phyloP scores from a whole-genome alignment of 192 early-diverging fungal genomes.

The Diversispora eburnea region DNA sequence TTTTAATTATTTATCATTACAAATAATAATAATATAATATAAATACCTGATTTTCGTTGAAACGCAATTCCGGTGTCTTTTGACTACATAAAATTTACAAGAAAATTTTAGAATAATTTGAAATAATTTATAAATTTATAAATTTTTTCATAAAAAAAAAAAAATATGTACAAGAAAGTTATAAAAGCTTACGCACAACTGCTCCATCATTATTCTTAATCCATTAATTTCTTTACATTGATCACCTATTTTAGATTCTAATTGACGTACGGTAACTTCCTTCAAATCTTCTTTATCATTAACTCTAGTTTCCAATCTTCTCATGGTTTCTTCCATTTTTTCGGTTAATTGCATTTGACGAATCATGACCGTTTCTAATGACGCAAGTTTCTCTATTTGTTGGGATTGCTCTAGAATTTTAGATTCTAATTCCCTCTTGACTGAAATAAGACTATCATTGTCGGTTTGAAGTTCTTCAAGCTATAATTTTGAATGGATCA shows the following conservation, averaged over 20 bases:
- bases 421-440: not conserved
- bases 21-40: too few species aligned
- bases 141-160: not conserved
- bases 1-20: too few species aligned
- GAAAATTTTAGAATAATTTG: not conserved
- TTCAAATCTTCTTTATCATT: slow-evolving; percentile 15
- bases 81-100: too few species aligned
- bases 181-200: slow-evolving; percentile 18
- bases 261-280: slow-evolving; percentile 1
- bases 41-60: too few species aligned
- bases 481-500: not conserved
- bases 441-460: not conserved
- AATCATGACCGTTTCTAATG: not conserved
- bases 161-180: not conserved
- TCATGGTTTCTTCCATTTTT: slow-evolving; percentile 9
- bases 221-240: not conserved
- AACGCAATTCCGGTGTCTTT: too few species aligned
- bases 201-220: not conserved
- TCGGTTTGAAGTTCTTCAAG: not conserved
- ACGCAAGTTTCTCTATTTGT: not conserved
- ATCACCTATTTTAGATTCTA: slow-evolving; percentile 1
- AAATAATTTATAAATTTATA: not conserved
- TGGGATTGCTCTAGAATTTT: not conserved
- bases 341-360: slow-evolving; percentile 7
- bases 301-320: slow-evolving; percentile 18